Conservation (phyloP, 148 eudicot genomes). For the Vaccinium macrocarpon region DNA sequence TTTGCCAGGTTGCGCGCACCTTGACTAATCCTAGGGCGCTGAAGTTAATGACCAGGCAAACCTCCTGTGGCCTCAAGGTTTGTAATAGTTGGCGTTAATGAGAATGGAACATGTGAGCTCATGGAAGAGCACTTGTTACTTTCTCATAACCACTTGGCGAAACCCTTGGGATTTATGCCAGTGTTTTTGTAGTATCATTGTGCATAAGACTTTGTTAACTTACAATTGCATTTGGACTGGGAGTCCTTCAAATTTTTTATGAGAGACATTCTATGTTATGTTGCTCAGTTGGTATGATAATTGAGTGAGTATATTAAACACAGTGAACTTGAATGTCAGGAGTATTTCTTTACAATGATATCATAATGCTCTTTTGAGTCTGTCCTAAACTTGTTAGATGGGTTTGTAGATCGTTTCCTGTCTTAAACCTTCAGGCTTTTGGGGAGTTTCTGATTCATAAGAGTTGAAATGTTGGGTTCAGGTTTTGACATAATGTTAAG, state of each 20-base stretch:
- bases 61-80: no score
- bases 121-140: no score
- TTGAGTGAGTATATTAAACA: neutral
- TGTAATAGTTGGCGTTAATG: no score
- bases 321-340: neutral
- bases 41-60: no score
- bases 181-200: neutral
- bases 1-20: no score
- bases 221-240: neutral
- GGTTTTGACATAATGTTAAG: neutral
- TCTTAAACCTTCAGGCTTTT: neutral
- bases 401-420: constrained; percentile 7
- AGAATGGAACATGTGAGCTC: no score
- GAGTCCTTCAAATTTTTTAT: neutral
- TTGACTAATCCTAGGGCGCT: no score
- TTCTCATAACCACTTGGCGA: no score
- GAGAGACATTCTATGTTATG: neutral
- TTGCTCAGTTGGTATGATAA: neutral
- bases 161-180: no score
- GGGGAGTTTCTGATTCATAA: neutral
- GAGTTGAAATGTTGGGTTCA: neutral
- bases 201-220: neutral
- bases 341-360: neutral
- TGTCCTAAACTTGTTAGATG: neutral
- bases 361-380: neutral